Conservation (phyloP, 2,329 filamentous ascomycete genomes). For the Fusarium armeniacum region DNA sequence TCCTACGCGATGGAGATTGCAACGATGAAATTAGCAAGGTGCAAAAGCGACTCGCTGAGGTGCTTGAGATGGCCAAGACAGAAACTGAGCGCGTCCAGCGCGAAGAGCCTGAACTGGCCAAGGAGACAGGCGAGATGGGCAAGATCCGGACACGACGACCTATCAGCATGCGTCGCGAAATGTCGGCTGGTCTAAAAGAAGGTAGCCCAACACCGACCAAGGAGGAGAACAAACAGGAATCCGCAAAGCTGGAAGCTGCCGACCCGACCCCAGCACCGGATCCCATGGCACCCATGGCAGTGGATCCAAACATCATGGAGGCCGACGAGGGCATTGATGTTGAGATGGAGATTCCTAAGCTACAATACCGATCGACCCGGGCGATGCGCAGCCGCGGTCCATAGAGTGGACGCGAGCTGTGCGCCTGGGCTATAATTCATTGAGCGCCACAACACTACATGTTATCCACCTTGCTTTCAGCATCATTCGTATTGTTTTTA, state of each 20-base stretch:
- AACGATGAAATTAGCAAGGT: slow-evolving; percentile 80
- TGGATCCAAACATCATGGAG: slow-evolving; percentile 54
- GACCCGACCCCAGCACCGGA: slow-evolving; percentile 35
- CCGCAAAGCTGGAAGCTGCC: slow-evolving; percentile 46
- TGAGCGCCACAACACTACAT: slow-evolving; percentile 24
- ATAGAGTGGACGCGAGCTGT: slow-evolving; percentile 46
- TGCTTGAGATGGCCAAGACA: slow-evolving; percentile 71
- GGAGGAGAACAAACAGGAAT: slow-evolving; percentile 47
- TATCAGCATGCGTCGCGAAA: slow-evolving; percentile 66
- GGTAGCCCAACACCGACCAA: slow-evolving; percentile 43
- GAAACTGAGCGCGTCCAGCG: slow-evolving; percentile 70
- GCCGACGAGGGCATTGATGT: slow-evolving; percentile 61
- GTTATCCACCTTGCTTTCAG: slow-evolving; percentile 11
- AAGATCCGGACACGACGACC: slow-evolving; percentile 66
- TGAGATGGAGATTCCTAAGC: slow-evolving; percentile 55
- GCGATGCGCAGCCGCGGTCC: slow-evolving; percentile 54
- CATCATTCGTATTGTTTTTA: slow-evolving; percentile 30
- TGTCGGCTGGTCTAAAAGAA: slow-evolving; percentile 52
- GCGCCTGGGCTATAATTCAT: slow-evolving; percentile 41
- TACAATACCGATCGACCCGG: slow-evolving; percentile 61
- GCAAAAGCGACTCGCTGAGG: slow-evolving; percentile 72
- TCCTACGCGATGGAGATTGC: slow-evolving; percentile 89
- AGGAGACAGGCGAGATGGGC: slow-evolving; percentile 56
- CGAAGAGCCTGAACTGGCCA: slow-evolving; percentile 64
- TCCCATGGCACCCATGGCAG: slow-evolving; percentile 50